Percentiles rank a stretch among this genome's conserved stretches.
Conservation (phyloP, 2,329 filamentous ascomycete genomes). For the Chaetomiaceae sp. region DNA sequence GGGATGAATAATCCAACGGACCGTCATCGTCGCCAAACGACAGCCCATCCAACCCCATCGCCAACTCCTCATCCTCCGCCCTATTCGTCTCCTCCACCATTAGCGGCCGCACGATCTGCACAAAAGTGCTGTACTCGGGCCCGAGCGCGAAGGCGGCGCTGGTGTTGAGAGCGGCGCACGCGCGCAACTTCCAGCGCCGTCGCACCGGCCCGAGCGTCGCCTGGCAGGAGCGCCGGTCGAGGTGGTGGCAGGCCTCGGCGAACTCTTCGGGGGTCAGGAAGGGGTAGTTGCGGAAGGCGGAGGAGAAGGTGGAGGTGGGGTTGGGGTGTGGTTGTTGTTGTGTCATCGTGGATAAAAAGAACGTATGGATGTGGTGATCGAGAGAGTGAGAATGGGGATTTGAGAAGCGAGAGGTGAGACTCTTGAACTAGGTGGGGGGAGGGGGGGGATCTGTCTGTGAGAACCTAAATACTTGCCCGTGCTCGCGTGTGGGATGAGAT, state of each 20-base stretch:
- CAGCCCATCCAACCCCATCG: slow-evolving; percentile 40
- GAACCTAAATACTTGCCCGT: too few relatives aligned
- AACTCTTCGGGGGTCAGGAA: slow-evolving; percentile 58
- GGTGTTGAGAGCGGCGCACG: slow-evolving; percentile 45
- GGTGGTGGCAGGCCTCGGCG: slow-evolving; percentile 54
- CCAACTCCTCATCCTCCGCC: slow-evolving; percentile 38
- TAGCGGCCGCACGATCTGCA: slow-evolving; percentile 52
- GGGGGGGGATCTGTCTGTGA: too few relatives aligned
- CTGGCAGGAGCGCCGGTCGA: slow-evolving; percentile 53
- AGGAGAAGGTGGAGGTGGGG: slow-evolving; percentile 10
- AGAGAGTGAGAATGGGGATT: too few relatives aligned
- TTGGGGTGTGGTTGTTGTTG: neutral
- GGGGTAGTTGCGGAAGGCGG: slow-evolving; percentile 51
- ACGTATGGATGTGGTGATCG: too few relatives aligned
- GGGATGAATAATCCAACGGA: too few relatives aligned
- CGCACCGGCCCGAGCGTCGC: slow-evolving; percentile 51
- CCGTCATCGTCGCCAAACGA: slow-evolving; percentile 33
- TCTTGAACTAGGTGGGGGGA: too few relatives aligned
- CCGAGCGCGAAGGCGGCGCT: slow-evolving; percentile 32
- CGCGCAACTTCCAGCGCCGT: slow-evolving; percentile 48
- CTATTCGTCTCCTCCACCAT: slow-evolving; percentile 34
- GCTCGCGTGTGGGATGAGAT: too few relatives aligned
- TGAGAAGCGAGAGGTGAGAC: too few relatives aligned
- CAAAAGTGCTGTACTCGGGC: slow-evolving; percentile 44
- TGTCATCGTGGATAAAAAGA: too few relatives aligned